phyloP scores from a whole-genome alignment of 2,329 filamentous ascomycete genomes.

The Pseudogymnoascus sp. region DNA sequence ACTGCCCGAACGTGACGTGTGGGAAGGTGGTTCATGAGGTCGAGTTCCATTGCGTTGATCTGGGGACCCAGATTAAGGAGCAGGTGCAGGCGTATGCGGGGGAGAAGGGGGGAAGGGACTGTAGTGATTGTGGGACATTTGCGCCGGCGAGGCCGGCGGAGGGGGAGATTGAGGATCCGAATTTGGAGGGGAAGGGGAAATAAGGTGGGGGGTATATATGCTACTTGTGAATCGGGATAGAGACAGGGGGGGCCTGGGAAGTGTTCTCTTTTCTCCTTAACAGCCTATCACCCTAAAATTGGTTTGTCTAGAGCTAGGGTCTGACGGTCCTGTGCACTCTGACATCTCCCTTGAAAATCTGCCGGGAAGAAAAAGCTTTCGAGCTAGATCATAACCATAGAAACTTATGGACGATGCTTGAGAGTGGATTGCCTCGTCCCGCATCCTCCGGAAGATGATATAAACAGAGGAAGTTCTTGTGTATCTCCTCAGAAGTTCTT shows the following conservation, averaged over 20 bases:
- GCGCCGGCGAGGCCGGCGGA: slow-evolving; percentile 62
- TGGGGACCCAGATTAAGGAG: slow-evolving; percentile 90
- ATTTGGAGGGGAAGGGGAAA: slow-evolving; percentile 29
- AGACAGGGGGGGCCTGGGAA: too few relatives aligned
- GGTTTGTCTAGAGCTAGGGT: too few relatives aligned
- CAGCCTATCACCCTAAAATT: too few relatives aligned
- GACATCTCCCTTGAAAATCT: too few relatives aligned
- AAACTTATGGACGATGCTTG: neutral
- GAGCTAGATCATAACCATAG: too few relatives aligned
- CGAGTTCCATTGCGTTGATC: slow-evolving; percentile 77
- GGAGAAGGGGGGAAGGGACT: slow-evolving; percentile 64
- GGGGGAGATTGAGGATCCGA: slow-evolving; percentile 54
- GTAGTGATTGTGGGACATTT: slow-evolving; percentile 66
- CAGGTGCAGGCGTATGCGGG: slow-evolving; percentile 76
- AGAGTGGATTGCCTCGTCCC: slow-evolving; percentile 19
- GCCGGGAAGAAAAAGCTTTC: too few relatives aligned
- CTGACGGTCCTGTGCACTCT: too few relatives aligned
- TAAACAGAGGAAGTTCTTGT: slow-evolving; percentile 42
- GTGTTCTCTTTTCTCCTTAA: too few relatives aligned
- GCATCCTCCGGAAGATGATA: slow-evolving; percentile 28
- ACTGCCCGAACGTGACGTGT: slow-evolving; percentile 60
- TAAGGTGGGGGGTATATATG: neutral
- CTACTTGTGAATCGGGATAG: neutral
- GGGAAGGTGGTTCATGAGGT: slow-evolving; percentile 73
- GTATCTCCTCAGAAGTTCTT: slow-evolving; percentile 36